Base-by-base conservation (phyloP, 345 rosid species). In the Stellera chamaejasme region DNA sequence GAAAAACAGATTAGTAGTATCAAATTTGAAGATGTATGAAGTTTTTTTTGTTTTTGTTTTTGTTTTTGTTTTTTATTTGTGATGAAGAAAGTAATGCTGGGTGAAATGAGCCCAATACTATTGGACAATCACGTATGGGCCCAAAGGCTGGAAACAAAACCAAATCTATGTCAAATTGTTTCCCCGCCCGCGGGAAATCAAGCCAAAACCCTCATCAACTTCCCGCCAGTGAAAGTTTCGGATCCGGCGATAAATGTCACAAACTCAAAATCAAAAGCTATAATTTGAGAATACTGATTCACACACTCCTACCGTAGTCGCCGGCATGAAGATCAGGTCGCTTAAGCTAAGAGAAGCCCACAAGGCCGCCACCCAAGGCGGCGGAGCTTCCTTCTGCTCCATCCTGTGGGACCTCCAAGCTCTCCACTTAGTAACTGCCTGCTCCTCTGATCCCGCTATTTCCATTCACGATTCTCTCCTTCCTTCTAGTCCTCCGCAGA, bases 341-440 rank as follows among this genome's bases (percentile, higher is more conserved):
- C 55, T 89, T 56, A 93, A 84, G 79, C 88, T 93, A 39, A 69
- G 96, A 27, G 97, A 89, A 69, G 96, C 82, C 10, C 96, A 93
- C 77, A 81, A 77, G 66, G 70, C 77, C 27, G 53, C 70, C 63
- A 58, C 69, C 48, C 50, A 36, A 41, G 73, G 69, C 61, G 54
- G 67, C 51, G 39, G 48, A 13, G 68, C 82, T 45, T 78, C 96
- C 26, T 89, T 84, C 74, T 89, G 97, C 75, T 84, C 96, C 48
- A 68, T 93, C 74, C 71, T 81, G 52, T 93, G 99, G 97, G 99
- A 93, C 75, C 81, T 77, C 26, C 74, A 73, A 59, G 94, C 87
- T 2, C 67, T 43, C 32, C 94, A 93, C 54, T 69, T 89, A 16
- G 94, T 89, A 61, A 93, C 97, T 47, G 87, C 96, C 23, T 87